A percentile compares a stretch with the other conserved stretches of the same genome.
Evolutionary conservation across 169 alveolate genomes (phyloP).

Genomic region (Eimeria falciformis): DNA sequence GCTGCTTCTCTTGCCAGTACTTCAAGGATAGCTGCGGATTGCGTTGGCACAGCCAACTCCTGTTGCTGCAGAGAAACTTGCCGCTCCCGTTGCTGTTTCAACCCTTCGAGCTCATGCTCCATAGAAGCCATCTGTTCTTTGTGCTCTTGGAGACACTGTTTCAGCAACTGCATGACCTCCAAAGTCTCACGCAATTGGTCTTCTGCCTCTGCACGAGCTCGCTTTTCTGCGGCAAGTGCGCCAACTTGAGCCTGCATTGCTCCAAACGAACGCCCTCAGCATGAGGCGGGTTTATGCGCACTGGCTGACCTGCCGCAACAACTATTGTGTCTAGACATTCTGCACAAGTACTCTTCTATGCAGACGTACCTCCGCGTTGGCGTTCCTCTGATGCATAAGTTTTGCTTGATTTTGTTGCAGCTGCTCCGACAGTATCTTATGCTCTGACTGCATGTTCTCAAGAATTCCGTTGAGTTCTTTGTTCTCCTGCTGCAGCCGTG

Average conservation of each 20-base stretch:
- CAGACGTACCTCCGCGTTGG: no score
- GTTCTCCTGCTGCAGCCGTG: slow-evolving; percentile 6
- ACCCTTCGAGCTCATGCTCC: not conserved
- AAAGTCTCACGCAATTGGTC: not conserved
- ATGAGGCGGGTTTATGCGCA: no score
- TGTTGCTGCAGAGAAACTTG: not conserved
- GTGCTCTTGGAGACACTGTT: not conserved
- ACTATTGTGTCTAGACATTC: no score
- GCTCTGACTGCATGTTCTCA: not conserved
- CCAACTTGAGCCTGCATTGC: no score
- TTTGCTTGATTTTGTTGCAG: not conserved
- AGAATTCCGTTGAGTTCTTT: not conserved
- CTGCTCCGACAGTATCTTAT: not conserved
- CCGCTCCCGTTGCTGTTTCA: not conserved
- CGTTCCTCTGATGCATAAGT: not conserved
- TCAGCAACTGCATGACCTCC: slow-evolving; percentile 3
- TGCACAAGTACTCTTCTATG: no score
- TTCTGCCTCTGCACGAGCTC: slow-evolving; percentile 27
- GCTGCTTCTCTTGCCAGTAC: not conserved
- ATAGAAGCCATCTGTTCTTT: not conserved
- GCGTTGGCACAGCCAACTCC: not conserved
- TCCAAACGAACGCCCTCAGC: no score
- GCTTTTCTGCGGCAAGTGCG: not conserved
- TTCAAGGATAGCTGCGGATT: slow-evolving; percentile 12
- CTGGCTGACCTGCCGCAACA: no score